Evolutionary conservation across 805 yeast genomes (phyloP).

Genomic region (Cyberlindnera xishuangbannaensis): DNA sequence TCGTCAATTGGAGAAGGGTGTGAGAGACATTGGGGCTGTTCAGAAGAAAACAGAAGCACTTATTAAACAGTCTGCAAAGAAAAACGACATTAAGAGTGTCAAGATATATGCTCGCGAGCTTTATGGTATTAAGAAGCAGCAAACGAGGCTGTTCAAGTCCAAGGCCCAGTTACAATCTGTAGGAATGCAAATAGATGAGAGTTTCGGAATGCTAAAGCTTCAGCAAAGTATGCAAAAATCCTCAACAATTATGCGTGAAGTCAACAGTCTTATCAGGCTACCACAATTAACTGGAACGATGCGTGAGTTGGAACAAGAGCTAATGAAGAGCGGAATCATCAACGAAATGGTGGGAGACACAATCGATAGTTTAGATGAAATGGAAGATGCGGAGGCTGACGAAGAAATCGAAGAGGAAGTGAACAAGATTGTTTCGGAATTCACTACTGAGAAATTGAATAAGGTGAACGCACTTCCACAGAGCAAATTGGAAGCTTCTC

Average conservation of each 20-base stretch:
- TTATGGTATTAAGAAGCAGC: conserved; percentile 66
- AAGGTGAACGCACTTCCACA: conserved; percentile 33
- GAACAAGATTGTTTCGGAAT: conserved; percentile 49
- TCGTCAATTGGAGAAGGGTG: conserved; percentile 68
- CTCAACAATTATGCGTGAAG: conserved; percentile 82
- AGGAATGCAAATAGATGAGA: conserved; percentile 85
- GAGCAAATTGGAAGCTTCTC: conserved; percentile 17
- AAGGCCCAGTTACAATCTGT: conserved; percentile 84
- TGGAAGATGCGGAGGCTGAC: conserved; percentile 58
- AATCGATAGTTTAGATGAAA: conserved; percentile 63
- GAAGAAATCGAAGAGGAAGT: conserved; percentile 61
- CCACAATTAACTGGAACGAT: conserved; percentile 80
- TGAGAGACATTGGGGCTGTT: conserved; percentile 54
- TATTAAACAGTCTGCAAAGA: conserved; percentile 68
- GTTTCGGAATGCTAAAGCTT: conserved; percentile 76
- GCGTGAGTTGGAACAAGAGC: conserved; percentile 81
- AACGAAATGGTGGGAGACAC: conserved; percentile 95
- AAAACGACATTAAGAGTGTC: conserved; percentile 72
- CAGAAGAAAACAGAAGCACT: conserved; percentile 74
- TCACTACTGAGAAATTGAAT: conserved; percentile 37
- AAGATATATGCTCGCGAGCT: conserved; percentile 78
- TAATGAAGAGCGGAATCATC: conserved; percentile 79
- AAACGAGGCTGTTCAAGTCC: conserved; percentile 66
- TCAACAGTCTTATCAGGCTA: conserved; percentile 66
- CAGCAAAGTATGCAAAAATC: conserved; percentile 77